Evolutionary conservation across 129 eudicot species (phyloP).

Genomic region (Flaveria bidentis): DNA sequence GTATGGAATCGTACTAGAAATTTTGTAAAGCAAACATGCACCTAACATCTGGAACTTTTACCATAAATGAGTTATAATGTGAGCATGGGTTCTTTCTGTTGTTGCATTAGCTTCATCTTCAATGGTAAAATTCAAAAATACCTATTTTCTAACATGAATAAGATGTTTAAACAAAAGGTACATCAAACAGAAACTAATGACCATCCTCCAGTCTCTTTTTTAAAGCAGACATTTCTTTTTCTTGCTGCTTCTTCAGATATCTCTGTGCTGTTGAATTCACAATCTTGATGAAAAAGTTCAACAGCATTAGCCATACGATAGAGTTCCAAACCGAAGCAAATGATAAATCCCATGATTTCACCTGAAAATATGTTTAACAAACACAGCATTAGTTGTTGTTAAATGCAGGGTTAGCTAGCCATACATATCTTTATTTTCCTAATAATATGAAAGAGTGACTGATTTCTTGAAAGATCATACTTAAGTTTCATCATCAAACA

Average conservation of each 20-base stretch:
- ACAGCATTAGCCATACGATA: constrained; percentile 76
- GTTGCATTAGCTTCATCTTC: neutral
- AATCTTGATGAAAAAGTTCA: constrained; percentile 80
- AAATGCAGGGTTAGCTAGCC: neutral
- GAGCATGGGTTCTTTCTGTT: constrained; percentile 19
- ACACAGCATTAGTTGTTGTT: neutral
- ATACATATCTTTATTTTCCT: no score
- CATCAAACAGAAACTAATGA: constrained; percentile 21
- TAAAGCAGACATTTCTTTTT: constrained; percentile 50
- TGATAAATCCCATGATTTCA: constrained; percentile 78
- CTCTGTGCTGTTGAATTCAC: constrained; percentile 83
- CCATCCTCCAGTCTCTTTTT: constrained; percentile 35
- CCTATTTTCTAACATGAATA: constrained; percentile 16
- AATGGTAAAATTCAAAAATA: constrained; percentile 22
- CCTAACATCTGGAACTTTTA: constrained; percentile 4
- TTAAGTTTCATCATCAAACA: no score
- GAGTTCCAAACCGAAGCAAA: constrained; percentile 79
- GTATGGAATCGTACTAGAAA: no score
- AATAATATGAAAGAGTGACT: no score
- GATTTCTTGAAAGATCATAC: no score
- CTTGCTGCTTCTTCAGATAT: constrained; percentile 77
- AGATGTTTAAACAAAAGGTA: neutral
- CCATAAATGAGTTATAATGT: constrained; percentile 31
- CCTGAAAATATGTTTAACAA: constrained; percentile 45
- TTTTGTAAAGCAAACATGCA: neutral